These are phyloP conservation scores for Crepidotus variabilis DNA, from an alignment of 768 basidiomycete species.

Conservation along the genomic window DNA sequence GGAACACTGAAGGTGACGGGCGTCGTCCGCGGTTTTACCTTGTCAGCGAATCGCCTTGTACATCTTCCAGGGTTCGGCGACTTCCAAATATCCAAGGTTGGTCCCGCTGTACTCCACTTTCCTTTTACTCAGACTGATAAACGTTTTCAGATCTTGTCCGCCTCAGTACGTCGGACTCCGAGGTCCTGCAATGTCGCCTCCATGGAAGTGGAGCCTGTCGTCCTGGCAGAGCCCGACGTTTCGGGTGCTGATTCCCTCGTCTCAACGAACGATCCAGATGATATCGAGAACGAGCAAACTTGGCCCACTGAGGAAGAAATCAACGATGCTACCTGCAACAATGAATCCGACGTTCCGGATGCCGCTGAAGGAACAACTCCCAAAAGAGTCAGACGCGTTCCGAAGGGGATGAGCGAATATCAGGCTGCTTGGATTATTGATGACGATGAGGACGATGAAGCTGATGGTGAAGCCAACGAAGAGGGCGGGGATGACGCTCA, in stretches of 20 bases:
- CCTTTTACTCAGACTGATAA: not conserved
- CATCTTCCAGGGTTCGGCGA: slow-evolving; percentile 90
- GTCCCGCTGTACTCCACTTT: slow-evolving; percentile 12
- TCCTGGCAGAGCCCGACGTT: slow-evolving; percentile 62
- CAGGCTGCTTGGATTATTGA: slow-evolving; percentile 97
- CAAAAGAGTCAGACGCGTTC: slow-evolving; percentile 74
- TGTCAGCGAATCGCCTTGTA: slow-evolving; percentile 82
- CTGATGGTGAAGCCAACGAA: slow-evolving; percentile 50
- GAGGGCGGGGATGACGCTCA: slow-evolving; percentile 29
- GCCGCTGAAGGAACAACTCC: slow-evolving; percentile 74
- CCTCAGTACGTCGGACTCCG: slow-evolving; percentile 40
- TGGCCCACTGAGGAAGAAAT: slow-evolving; percentile 99
- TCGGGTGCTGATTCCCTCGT: slow-evolving; percentile 80
- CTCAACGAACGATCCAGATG: slow-evolving; percentile 85
- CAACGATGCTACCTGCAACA: slow-evolving; percentile 32
- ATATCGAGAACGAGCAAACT: slow-evolving; percentile 92
- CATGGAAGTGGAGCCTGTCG: slow-evolving; percentile 68
- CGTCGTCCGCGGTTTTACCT: slow-evolving; percentile 69
- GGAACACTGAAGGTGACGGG: slow-evolving; percentile 76
- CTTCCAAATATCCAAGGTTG: slow-evolving; percentile 77
- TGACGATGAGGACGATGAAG: slow-evolving; percentile 62
- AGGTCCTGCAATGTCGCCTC: slow-evolving; percentile 28
- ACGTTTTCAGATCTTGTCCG: slow-evolving; percentile 61
- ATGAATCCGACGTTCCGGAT: slow-evolving; percentile 50
- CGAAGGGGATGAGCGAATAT: slow-evolving; percentile 95